phyloP scores from a whole-genome alignment of 352 stramenopile genomes.

The Phytophthora pluvialis region DNA sequence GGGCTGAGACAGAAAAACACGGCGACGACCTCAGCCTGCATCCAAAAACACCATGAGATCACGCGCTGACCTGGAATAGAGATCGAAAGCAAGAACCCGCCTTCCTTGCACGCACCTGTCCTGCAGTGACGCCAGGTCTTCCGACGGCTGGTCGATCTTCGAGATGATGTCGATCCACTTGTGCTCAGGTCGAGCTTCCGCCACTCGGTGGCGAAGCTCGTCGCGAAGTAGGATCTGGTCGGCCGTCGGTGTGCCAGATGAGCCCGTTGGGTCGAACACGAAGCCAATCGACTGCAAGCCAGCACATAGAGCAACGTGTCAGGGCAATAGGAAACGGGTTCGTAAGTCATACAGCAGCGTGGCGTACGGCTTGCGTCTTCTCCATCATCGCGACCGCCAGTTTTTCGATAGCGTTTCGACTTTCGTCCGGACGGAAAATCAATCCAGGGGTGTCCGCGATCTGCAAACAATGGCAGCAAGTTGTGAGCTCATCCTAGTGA shows the following conservation, averaged over 20 bases:
- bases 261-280: conserved; percentile 81
- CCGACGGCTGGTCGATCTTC: conserved; percentile 75
- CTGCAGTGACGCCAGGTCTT: conserved; percentile 47
- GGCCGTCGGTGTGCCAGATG: conserved; percentile 62
- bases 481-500: background rate
- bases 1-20: conserved; percentile 59
- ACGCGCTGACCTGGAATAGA: background rate
- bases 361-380: conserved; percentile 68
- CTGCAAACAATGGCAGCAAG: conserved; percentile 38
- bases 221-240: conserved; percentile 76
- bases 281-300: conserved; percentile 75
- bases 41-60: conserved; percentile 6
- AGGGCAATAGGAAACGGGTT: background rate
- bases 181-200: conserved; percentile 44
- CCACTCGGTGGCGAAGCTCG: conserved; percentile 68
- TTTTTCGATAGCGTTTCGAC: conserved; percentile 78
- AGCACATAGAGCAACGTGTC: conserved; percentile 14
- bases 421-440: conserved; percentile 67
- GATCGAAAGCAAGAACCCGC: background rate
- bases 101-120: conserved; percentile 27
- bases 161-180: conserved; percentile 89
- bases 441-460: conserved; percentile 84
- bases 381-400: conserved; percentile 78
- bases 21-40: conserved; percentile 31
- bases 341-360: conserved; percentile 1